phyloP scores from a whole-genome alignment of 495 filamentous ascomycete genomes.

The Aspergillus haitiensis region DNA sequence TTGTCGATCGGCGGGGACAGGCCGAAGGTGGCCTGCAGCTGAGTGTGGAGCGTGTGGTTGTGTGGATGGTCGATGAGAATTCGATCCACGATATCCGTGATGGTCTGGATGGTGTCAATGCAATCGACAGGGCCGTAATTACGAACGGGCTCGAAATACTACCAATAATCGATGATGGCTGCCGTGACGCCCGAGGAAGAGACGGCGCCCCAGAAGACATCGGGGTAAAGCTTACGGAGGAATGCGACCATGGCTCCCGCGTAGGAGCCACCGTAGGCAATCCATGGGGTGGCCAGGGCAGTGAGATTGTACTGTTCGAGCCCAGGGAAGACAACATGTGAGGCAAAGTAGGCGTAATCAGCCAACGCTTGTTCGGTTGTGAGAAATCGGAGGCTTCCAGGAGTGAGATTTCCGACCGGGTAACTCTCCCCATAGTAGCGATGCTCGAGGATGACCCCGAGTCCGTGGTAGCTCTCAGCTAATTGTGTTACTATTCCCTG shows the following conservation, averaged over 20 bases:
- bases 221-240: slow-evolving; percentile 65
- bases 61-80: slow-evolving; percentile 56
- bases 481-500: slow-evolving; percentile 68
- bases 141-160: slow-evolving; percentile 66
- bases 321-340: slow-evolving; percentile 63
- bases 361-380: slow-evolving; percentile 74
- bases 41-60: slow-evolving; percentile 40
- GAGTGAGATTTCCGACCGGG: slow-evolving; percentile 58
- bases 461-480: slow-evolving; percentile 60
- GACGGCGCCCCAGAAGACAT: slow-evolving; percentile 68
- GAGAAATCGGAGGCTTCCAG: slow-evolving; percentile 67
- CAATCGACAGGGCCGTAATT: slow-evolving; percentile 56
- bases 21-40: slow-evolving; percentile 62
- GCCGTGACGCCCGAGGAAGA: slow-evolving; percentile 69
- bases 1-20: slow-evolving; percentile 56
- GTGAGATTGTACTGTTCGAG: slow-evolving; percentile 62
- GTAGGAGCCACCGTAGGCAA: slow-evolving; percentile 74
- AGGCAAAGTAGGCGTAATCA: slow-evolving; percentile 70
- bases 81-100: slow-evolving; percentile 63
- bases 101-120: slow-evolving; percentile 54
- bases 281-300: slow-evolving; percentile 58
- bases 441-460: slow-evolving; percentile 77
- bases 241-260: slow-evolving; percentile 72
- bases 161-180: slow-evolving; percentile 71
- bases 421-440: slow-evolving; percentile 69